phyloP scores from a whole-genome alignment of 768 basidiomycete genomes.

The Tricholoma saponaceum region DNA sequence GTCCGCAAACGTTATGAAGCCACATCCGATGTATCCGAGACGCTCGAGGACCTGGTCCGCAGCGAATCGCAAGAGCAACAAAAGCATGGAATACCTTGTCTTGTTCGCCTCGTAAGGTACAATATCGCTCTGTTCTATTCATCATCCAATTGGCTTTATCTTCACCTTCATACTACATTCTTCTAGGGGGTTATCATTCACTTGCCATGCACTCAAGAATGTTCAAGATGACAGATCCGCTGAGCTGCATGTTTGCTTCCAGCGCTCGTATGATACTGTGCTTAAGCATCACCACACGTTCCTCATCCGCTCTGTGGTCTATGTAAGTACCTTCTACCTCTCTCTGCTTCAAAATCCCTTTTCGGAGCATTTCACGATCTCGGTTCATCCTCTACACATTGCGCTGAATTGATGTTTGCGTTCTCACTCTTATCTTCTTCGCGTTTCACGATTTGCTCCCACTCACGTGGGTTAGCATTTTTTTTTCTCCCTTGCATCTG shows the following conservation, averaged over 20 bases:
- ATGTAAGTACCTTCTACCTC: slow-evolving; percentile 34
- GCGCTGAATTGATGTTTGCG: too few relatives aligned
- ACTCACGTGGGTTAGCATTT: not conserved
- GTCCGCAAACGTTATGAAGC: slow-evolving; percentile 54
- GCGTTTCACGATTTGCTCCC: too few relatives aligned
- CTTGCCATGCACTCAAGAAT: slow-evolving; percentile 62
- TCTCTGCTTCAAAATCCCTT: slow-evolving; percentile 7
- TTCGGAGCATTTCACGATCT: too few relatives aligned
- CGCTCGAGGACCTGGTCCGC: slow-evolving; percentile 58
- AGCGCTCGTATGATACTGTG: slow-evolving; percentile 64
- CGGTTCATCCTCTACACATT: too few relatives aligned
- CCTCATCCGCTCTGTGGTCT: slow-evolving; percentile 59
- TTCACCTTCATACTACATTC: slow-evolving; percentile 1
- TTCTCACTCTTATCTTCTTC: too few relatives aligned
- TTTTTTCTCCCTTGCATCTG: not conserved
- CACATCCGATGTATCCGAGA: slow-evolving; percentile 39
- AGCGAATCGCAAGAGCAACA: slow-evolving; percentile 40
- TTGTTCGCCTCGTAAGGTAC: slow-evolving; percentile 66
- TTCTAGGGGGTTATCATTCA: slow-evolving; percentile 61
- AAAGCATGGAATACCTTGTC: slow-evolving; percentile 53
- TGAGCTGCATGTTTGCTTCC: slow-evolving; percentile 67
- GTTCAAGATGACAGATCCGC: slow-evolving; percentile 50
- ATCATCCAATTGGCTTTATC: not conserved
- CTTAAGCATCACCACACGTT: slow-evolving; percentile 65
- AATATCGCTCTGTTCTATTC: slow-evolving; percentile 7